phyloP scores from a whole-genome alignment of 345 rosid genomes.

The Eucalyptus curtisii region DNA sequence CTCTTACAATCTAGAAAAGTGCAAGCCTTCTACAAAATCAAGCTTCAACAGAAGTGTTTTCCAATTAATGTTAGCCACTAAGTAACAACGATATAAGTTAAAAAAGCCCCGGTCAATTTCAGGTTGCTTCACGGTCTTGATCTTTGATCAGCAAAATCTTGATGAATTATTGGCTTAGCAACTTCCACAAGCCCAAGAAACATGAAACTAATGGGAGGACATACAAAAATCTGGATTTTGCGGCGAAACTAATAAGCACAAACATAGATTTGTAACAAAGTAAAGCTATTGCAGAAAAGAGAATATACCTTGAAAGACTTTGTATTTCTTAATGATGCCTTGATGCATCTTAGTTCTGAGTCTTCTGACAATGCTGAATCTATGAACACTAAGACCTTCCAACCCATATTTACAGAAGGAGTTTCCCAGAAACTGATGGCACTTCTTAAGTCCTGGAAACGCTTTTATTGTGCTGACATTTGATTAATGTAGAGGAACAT shows the following conservation, averaged over 20 bases:
- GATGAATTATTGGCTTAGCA: not conserved
- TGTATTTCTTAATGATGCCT: not conserved
- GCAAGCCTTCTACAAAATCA: not conserved
- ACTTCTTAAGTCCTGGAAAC: not conserved
- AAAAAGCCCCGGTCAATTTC: not conserved
- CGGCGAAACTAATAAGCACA: not conserved
- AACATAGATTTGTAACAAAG: not conserved
- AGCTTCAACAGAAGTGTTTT: not conserved
- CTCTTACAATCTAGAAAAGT: not conserved
- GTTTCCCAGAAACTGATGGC: not conserved
- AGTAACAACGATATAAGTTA: not conserved
- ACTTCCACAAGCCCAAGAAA: not conserved
- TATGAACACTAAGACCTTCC: not conserved
- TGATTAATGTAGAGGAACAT: not conserved
- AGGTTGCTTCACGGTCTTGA: not conserved
- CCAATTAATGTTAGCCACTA: not conserved
- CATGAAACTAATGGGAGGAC: not conserved
- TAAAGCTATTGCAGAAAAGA: not conserved
- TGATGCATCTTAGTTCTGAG: not conserved
- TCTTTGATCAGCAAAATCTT: not conserved
- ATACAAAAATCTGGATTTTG: not conserved
- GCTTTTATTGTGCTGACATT: not conserved
- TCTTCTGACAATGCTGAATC: not conserved
- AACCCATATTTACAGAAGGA: not conserved
- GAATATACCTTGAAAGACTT: not conserved